Evolutionary conservation across 1,284 basidiomycete species (phyloP).

Genomic region (Leccinum subrobustum): DNA sequence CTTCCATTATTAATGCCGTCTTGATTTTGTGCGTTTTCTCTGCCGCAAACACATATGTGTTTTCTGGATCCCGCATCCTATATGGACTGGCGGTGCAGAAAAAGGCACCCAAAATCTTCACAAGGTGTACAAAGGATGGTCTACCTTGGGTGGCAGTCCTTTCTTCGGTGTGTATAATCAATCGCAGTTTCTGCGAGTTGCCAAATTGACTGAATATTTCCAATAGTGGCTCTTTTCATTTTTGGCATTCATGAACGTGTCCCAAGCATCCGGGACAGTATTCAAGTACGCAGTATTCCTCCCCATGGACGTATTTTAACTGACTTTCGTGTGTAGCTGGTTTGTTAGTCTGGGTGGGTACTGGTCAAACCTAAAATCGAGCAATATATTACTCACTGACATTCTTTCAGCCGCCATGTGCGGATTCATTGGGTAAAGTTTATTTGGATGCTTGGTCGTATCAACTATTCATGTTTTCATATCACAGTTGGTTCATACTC

Average conservation of each 20-base stretch:
- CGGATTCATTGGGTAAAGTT: constrained; percentile 42
- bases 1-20: constrained; percentile 67
- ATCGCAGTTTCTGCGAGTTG: background rate
- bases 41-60: constrained; percentile 80
- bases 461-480: background rate
- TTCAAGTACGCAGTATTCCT: constrained; percentile 21
- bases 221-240: constrained; percentile 39
- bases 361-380: background rate
- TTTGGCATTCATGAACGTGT: constrained; percentile 25
- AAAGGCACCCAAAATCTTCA: constrained; percentile 63
- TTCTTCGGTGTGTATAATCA: constrained; percentile 5
- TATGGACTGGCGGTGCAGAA: constrained; percentile 80
- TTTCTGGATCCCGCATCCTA: constrained; percentile 78
- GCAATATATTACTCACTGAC: background rate
- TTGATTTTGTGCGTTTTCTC: constrained; percentile 79
- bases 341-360: constrained; percentile 43
- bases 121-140: constrained; percentile 56
- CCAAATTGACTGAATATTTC: constrained; percentile 31
- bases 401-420: constrained; percentile 40
- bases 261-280: constrained; percentile 19
- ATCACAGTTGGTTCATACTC: constrained; percentile 42
- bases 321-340: constrained; percentile 35
- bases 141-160: constrained; percentile 9
- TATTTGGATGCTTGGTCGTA: background rate
- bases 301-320: background rate